Conservation (phyloP, 2,329 filamentous ascomycete species). For the Aspergillus sp. region DNA sequence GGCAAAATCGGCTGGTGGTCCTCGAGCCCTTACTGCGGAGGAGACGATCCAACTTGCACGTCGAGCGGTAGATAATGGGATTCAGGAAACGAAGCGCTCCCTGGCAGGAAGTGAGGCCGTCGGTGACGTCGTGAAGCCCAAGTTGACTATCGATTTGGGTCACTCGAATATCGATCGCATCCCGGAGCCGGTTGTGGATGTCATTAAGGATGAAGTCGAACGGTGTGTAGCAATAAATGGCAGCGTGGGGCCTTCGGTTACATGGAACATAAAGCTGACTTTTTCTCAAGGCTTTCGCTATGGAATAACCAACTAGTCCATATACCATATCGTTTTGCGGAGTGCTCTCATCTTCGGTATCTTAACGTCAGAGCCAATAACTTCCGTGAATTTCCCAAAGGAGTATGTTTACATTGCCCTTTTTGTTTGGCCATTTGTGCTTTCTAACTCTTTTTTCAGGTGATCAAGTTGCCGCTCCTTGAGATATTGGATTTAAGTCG, state of each 20-base stretch:
- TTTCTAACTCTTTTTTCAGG: conserved; percentile 50
- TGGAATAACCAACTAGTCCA: conserved; percentile 53
- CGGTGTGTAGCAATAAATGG: conserved; percentile 35
- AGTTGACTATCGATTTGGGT: conserved; percentile 53
- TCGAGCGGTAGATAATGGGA: conserved; percentile 47
- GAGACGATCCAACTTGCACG: conserved; percentile 48
- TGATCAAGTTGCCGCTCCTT: conserved; percentile 80
- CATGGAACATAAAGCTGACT: conserved; percentile 16
- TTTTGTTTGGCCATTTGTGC: not conserved
- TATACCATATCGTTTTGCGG: conserved; percentile 49
- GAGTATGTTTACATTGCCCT: conserved; percentile 49
- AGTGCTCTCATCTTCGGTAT: conserved; percentile 50
- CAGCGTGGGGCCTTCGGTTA: not conserved
- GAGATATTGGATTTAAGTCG: conserved; percentile 91
- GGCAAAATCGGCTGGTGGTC: conserved; percentile 23
- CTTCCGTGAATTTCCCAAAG: conserved; percentile 62
- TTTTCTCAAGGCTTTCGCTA: conserved; percentile 44
- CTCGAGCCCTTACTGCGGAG: conserved; percentile 40
- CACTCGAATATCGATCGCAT: conserved; percentile 50
- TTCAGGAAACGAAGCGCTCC: conserved; percentile 49
- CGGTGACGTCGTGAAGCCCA: conserved; percentile 48
- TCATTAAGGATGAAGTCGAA: conserved; percentile 55
- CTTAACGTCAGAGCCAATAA: conserved; percentile 52
- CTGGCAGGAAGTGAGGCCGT: conserved; percentile 47
- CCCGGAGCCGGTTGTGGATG: conserved; percentile 51